Percentiles rank a stretch among this genome's conserved stretches.
phyloP scores from a whole-genome alignment of 1,139 yeast genomes.

The Taphrina pruni region DNA sequence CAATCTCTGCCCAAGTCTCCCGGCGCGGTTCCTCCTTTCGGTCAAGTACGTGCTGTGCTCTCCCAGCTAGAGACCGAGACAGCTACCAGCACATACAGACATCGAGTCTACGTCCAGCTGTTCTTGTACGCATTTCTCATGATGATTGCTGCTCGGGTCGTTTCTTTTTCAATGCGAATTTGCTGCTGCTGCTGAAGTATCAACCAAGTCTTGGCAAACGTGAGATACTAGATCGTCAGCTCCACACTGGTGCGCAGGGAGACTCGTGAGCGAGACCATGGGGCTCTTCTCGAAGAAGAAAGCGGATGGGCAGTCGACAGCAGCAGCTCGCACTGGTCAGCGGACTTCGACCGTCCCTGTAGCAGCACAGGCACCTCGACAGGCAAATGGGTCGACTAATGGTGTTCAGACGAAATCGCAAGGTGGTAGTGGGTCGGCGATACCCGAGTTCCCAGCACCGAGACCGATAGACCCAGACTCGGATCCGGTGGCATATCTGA shows the following conservation, averaged over 20 bases:
- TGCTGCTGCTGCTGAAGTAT: not conserved
- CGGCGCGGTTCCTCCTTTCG: too few relatives aligned
- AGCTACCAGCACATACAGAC: too few relatives aligned
- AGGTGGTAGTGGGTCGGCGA: not conserved
- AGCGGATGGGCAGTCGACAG: constrained; percentile 7
- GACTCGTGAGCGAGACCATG: constrained; percentile 10
- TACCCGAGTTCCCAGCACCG: constrained; percentile 27
- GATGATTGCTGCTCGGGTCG: too few relatives aligned
- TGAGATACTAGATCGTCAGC: not conserved
- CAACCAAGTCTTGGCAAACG: not conserved
- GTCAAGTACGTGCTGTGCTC: too few relatives aligned
- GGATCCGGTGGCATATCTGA: constrained; percentile 52
- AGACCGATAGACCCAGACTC: constrained; percentile 25
- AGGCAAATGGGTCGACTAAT: not conserved
- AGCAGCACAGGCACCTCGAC: not conserved
- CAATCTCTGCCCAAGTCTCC: too few relatives aligned
- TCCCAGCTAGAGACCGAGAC: too few relatives aligned
- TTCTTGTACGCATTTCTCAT: too few relatives aligned
- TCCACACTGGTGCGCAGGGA: too few relatives aligned
- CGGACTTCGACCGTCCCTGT: constrained; percentile 2
- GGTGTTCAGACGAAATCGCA: not conserved
- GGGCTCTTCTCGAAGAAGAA: constrained; percentile 38
- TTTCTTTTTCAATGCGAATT: too few relatives aligned
- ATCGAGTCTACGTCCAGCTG: too few relatives aligned
- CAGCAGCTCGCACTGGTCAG: not conserved